phyloP scores from a whole-genome alignment of 805 yeast genomes.

The Teunomyces tritomae region DNA sequence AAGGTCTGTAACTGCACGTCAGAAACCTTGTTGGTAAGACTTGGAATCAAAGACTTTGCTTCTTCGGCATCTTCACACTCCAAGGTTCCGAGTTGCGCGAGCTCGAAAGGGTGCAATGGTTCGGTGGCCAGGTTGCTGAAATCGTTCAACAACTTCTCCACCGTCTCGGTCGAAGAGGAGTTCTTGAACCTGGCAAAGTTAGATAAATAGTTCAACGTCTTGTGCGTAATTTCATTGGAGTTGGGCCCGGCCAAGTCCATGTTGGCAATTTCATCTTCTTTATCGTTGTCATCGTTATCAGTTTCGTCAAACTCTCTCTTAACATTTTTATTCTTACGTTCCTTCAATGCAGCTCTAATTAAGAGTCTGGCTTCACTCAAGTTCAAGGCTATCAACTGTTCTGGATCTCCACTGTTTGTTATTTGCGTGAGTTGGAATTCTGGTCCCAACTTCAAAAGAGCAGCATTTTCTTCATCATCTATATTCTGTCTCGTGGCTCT shows the following conservation, averaged over 20 bases:
- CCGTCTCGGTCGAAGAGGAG: constrained; percentile 89
- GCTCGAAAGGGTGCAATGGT: constrained; percentile 87
- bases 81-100: constrained; percentile 86
- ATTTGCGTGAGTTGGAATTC: constrained; percentile 83
- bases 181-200: constrained; percentile 89
- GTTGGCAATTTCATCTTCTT: constrained; percentile 46
- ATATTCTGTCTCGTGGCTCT: constrained; percentile 53
- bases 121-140: constrained; percentile 48
- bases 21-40: constrained; percentile 74
- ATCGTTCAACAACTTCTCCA: constrained; percentile 80
- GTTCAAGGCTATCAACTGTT: constrained; percentile 79
- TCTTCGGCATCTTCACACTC: constrained; percentile 97
- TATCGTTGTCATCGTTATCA: constrained; percentile 36
- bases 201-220: constrained; percentile 83
- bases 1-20: constrained; percentile 86
- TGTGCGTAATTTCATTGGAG: constrained; percentile 84
- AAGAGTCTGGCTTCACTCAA: constrained; percentile 86
- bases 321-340: constrained; percentile 44
- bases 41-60: constrained; percentile 91
- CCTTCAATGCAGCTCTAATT: constrained; percentile 85
- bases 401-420: constrained; percentile 75
- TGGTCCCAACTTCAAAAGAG: constrained; percentile 83
- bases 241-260: constrained; percentile 61
- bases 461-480: constrained; percentile 91
- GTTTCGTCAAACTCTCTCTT: constrained; percentile 24